These are phyloP conservation scores for Agrocybe pediades DNA, from an alignment of 768 basidiomycete species.

Conservation along the genomic window DNA sequence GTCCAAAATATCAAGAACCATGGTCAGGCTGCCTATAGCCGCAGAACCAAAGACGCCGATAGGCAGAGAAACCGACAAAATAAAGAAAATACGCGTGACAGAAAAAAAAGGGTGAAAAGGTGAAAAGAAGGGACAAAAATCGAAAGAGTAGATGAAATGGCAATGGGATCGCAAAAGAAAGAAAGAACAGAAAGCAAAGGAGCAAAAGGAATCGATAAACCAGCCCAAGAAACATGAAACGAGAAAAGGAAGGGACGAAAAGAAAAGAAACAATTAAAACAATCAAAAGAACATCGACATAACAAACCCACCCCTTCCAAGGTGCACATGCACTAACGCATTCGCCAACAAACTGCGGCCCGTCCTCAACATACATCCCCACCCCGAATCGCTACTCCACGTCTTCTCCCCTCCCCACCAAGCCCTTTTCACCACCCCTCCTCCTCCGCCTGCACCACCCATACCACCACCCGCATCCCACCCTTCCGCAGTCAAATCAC, in stretches of 20 bases:
- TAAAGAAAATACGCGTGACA: no score
- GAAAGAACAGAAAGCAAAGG: no score
- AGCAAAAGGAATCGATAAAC: no score
- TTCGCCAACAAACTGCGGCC: constrained; percentile 39
- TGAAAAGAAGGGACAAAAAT: not conserved
- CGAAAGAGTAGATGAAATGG: not conserved
- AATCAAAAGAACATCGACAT: no score
- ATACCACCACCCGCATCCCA: constrained; percentile 26
- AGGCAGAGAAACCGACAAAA: no score
- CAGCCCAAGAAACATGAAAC: no score
- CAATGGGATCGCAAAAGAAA: not conserved
- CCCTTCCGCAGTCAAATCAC: constrained; percentile 31
- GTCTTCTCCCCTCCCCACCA: constrained; percentile 65
- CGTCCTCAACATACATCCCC: constrained; percentile 41
- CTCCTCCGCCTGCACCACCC: no score
- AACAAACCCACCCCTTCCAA: constrained; percentile 57
- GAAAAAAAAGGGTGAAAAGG: not conserved
- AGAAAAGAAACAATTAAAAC: no score
- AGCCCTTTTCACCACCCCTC: constrained; percentile 34
- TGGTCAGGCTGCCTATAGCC: no score
- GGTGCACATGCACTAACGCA: constrained; percentile 54
- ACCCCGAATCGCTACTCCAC: constrained; percentile 46
- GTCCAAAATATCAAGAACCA: no score
- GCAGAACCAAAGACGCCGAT: no score
- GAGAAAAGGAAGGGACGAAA: no score